Evolutionary conservation across 2,329 filamentous ascomycete genomes (phyloP).

Genomic region (Juglanconis juglandina): DNA sequence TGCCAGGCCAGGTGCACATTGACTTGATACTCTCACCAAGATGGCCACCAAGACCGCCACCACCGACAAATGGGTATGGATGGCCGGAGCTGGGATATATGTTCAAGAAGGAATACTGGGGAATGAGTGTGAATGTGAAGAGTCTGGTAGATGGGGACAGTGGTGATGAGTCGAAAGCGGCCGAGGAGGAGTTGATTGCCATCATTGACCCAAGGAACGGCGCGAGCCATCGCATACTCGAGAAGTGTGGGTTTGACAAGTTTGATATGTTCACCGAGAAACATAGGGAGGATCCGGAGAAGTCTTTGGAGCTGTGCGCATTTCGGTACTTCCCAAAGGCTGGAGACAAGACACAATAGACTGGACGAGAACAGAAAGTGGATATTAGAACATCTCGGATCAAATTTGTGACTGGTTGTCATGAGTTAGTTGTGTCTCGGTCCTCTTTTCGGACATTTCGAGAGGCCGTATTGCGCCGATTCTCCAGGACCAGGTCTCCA

Average conservation of each 20-base stretch:
- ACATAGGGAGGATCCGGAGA: constrained; percentile 18
- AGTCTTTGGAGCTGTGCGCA: constrained; percentile 20
- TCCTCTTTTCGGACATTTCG: constrained; percentile 10
- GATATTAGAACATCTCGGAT: background rate
- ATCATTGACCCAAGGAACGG: constrained; percentile 47
- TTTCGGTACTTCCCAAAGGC: constrained; percentile 22
- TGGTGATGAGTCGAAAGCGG: constrained; percentile 23
- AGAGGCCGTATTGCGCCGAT: constrained; percentile 11
- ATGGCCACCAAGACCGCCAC: background rate
- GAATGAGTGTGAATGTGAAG: constrained; percentile 39
- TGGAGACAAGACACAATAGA: constrained; percentile 26
- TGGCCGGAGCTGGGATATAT: constrained; percentile 61
- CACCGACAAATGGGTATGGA: background rate
- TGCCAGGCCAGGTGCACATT: no score
- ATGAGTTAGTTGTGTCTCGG: background rate
- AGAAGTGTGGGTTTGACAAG: constrained; percentile 52
- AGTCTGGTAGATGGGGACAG: constrained; percentile 28
- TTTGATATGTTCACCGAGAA: constrained; percentile 29
- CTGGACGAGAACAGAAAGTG: background rate
- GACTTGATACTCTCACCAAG: no score
- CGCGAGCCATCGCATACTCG: constrained; percentile 53
- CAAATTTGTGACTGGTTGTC: background rate
- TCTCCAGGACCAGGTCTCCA: background rate
- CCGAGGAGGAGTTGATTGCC: constrained; percentile 42
- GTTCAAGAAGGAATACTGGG: constrained; percentile 51